phyloP scores from a whole-genome alignment of 2,329 filamentous ascomycete species.

The Alternaria viburni region DNA sequence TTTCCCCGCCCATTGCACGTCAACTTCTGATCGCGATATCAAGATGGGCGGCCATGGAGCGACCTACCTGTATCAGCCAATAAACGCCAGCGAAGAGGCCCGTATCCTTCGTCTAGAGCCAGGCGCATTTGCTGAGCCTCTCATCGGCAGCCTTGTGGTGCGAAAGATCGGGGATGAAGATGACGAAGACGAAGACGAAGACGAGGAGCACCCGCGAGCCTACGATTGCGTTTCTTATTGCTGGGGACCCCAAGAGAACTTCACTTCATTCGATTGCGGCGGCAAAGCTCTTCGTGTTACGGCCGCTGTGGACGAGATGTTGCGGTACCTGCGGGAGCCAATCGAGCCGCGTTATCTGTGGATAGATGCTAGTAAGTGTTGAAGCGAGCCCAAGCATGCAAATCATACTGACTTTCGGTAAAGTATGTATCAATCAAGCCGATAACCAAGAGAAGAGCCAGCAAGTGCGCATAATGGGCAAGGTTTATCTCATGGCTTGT shows the following conservation, averaged over 20 bases:
- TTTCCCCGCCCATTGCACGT: too few species aligned
- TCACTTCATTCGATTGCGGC: fast-evolving
- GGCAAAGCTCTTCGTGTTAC: fast-evolving
- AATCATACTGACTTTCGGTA: too few species aligned
- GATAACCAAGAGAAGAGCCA: fast-evolving
- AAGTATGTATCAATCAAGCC: neutral
- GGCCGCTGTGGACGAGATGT: fast-evolving
- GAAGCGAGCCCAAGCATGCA: too few species aligned
- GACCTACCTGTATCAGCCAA: neutral
- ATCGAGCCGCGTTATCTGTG: neutral
- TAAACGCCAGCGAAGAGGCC: fast-evolving
- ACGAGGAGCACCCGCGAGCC: fast-evolving
- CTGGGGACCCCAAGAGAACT: neutral
- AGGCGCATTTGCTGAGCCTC: neutral
- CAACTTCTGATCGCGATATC: too few species aligned
- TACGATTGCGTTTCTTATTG: neutral
- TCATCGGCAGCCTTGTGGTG: neutral
- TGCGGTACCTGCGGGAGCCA: neutral
- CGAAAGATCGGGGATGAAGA: neutral
- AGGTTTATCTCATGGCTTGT: fast-evolving
- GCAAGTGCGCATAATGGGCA: neutral
- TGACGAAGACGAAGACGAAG: too few species aligned
- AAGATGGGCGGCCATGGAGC: neutral
- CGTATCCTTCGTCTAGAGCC: neutral
- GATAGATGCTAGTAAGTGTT: neutral